Evolutionary conservation across 805 yeast genomes (phyloP), one percentile per base, ranked within the genome.

Genomic region (Torulaspora maleeae): DNA sequence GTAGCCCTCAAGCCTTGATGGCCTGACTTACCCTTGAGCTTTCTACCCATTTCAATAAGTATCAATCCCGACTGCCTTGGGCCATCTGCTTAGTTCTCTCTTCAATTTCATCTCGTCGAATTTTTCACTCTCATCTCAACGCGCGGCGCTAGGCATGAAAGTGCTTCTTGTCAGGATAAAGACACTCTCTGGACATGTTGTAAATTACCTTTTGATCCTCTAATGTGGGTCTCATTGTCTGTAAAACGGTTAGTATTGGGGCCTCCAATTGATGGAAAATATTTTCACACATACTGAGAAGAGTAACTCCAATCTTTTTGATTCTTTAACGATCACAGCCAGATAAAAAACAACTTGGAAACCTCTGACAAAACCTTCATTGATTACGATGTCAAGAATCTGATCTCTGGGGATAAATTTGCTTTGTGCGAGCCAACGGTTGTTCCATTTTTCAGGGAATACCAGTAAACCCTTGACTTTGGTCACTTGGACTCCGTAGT

Each of bases 351-450:
- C 69, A 8, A 84, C 87, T 50, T 80, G 81, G 50, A 79, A 76
- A 5, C 83, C 83, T 44, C 72, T 72, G 36, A 47, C 45, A 59
- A 86, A 85, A 0, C 86, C 90, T 61, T 86, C 95, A 58, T 84
- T 84, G 20, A 86, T 80, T 0, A 83, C 76, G 9, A 86, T 61
- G 60, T 85, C 91, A 3, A 76, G 73, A 41, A 86, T 72, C 36
- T 70, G 69, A 37, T 74, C 76, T 30, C 72, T 64, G 0, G 89
- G 83, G 9, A 83, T 72, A 59, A 86, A 83, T 22, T 66, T 47
- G 12, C 41, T 38, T 17, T 44, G 38, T 15, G 29, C 38, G 5
- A 56, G 45, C 24, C 52, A 37, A 3, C 34, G 30, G 2, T 41
- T 16, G 36, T 60, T 59, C 34, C 50, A 24, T 1, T n/a, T 5